Base-by-base conservation (phyloP, 169 alveolate species). In the Cryptosporidium canis region DNA sequence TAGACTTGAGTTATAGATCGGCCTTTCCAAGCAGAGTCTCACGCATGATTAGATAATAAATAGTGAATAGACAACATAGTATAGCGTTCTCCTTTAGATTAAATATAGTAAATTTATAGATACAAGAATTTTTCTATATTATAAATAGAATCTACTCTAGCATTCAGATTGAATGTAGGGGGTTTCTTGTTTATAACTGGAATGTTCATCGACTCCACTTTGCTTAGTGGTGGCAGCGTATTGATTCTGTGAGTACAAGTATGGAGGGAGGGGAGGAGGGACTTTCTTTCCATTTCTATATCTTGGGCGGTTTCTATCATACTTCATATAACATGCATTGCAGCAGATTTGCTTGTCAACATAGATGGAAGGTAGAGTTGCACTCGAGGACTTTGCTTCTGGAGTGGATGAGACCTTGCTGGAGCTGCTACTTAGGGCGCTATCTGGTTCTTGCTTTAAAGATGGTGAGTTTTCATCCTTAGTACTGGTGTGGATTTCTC, bases 301-400 rank as follows among this genome's bases (percentile, higher is more conserved):
- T 29, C 87, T 77, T n/a, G 87, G 87, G 6, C 87, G 47, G 64
- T 77, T 77, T 37, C 71, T 55, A 63, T 77, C 87, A 44, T 77
- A 77, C 47, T 77, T 77, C 87, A 77, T 77, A 61, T 77, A 77
- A 35, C 87, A 77, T 39, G 87, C 87, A 55, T 77, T 77, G 37
- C 87, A 77, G 48, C 87, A 77, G 12, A 77, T 77, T 29, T 77
- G 87, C 24, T 77, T 77, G 21, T 77, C 87, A 24, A 77, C 21
- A 24, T 41, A 41, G 27, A 77, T 24, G 14, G 43, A 7, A 41
- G 68, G 68, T n/a, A 31, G 48, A 35, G 27, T n/a, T 5, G 35
- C 27, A 12, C 21, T 29, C 1, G 45, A n/a, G 35, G 47, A 27
- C 11, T 8, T 35, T 31, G 48, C 27, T 29, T 55, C 48, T n/a